Base-by-base conservation (phyloP, 2,329 filamentous ascomycete species). In the Parascedosporium putredinis region DNA sequence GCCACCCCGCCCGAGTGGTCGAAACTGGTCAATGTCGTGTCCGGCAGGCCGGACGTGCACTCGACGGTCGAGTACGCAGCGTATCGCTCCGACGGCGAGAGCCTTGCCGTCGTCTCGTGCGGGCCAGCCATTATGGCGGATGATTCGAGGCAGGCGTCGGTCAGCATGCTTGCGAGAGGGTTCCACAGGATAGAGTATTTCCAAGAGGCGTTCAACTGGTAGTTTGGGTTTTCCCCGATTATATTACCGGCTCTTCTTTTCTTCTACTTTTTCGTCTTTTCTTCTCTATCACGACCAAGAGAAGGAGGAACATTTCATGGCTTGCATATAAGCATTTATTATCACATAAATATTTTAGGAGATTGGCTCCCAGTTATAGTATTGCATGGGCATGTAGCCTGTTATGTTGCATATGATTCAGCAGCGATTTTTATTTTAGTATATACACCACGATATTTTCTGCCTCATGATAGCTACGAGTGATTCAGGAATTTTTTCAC, bases 91-190 rank as follows among this genome's bases (percentile, higher is more conserved):
- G 52, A 53, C 0, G 50, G 51, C 0, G 61, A 59, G 2, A 61
- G 59, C 10, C 40, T 72, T 1, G 71, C 70, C 0, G 60, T 74
- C 1, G 61, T 74, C 10, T 67, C 67, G 0, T 74, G 71, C 50
- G 71, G 71, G 0, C 71, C 71, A 9, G 65, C 62, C 2, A 60
- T 57, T 31, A 69, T 74, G 69, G 68, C 67, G 0, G 71, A 74
- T 51, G 67, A 71, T 25, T 61, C 68, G 3, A 57, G 71, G 38
- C 55, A 53, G 43, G 64, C 67, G 0, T 67, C 68, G 0, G 61
- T 65, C 0, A 56, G 59, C 2, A 54, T 61, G 12, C 51, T 71
- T 16, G 54, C 52, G 2, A 53, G 53, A 5, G 59, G 60, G 0
- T 55, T 54, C 7, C 55, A 54, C 6, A 47, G 53, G 20, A 54